These are phyloP conservation scores for Xylaria castorea DNA, from an alignment of 495 filamentous ascomycete species.

Conservation along the genomic window DNA sequence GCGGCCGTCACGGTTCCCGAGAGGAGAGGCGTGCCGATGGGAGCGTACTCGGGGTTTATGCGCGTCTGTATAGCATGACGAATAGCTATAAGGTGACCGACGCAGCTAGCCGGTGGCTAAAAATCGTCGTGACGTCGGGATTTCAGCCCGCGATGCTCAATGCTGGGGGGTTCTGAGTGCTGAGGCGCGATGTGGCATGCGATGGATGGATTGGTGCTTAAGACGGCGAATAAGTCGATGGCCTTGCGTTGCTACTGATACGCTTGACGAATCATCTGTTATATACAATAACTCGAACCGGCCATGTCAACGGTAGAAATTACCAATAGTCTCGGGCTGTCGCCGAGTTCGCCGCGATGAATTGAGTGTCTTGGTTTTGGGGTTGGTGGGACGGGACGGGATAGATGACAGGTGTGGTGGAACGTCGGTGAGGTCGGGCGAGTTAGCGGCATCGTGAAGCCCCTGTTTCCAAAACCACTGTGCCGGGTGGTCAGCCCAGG, in stretches of 20 bases:
- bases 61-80: conserved; percentile 15
- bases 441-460: not conserved
- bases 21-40: not conserved
- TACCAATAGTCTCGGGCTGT: not conserved
- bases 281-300: not conserved
- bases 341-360: not conserved
- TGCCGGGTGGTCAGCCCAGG: not conserved
- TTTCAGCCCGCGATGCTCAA: not conserved
- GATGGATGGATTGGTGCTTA: not conserved
- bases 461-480: not conserved
- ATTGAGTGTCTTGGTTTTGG: not conserved
- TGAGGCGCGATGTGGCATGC: not conserved
- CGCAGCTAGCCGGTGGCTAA: not conserved
- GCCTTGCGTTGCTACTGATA: not conserved
- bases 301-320: not conserved
- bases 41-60: conserved; percentile 4
- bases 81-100: not conserved
- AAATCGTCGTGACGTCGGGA: not conserved
- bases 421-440: not conserved
- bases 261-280: not conserved
- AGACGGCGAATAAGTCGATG: not conserved
- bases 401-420: not conserved
- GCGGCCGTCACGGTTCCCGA: not conserved
- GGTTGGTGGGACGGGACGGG: not conserved
- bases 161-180: not conserved